A percentile compares a stretch with the other conserved stretches of the same genome.
Evolutionary conservation across 2,329 filamentous ascomycete species (phyloP).

Genomic region (Talaromyces rugulosus): DNA sequence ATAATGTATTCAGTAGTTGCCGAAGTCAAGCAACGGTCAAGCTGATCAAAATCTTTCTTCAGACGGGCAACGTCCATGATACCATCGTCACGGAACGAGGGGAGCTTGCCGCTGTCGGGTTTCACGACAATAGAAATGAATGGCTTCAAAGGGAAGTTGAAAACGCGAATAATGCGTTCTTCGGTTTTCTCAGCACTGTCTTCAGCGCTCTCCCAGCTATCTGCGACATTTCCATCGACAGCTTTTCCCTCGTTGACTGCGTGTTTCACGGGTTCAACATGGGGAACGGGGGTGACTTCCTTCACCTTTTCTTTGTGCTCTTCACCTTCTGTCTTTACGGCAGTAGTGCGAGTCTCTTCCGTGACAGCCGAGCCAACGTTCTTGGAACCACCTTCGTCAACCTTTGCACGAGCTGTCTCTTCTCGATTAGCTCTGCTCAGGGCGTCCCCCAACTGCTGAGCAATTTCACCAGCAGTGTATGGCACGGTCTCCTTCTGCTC

Average conservation of each 20-base stretch:
- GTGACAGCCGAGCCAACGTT: constrained; percentile 31
- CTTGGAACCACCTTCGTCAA: constrained; percentile 32
- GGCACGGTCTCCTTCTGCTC: constrained; percentile 61
- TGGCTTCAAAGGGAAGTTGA: constrained; percentile 94
- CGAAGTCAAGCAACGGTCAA: constrained; percentile 87
- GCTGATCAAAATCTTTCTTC: constrained; percentile 97
- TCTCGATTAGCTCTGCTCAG: constrained; percentile 53
- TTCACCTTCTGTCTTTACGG: constrained; percentile 47
- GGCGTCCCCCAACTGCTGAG: constrained; percentile 59
- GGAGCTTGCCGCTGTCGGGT: constrained; percentile 41
- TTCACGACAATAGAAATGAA: constrained; percentile 83
- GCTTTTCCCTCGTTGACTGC: constrained; percentile 31
- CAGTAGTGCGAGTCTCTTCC: constrained; percentile 34
- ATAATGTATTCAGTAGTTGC: constrained; percentile 88
- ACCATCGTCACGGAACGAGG: constrained; percentile 67
- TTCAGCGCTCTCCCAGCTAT: constrained; percentile 88
- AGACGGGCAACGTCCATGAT: constrained; percentile 90
- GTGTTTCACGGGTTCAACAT: constrained; percentile 55
- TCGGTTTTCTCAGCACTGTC: constrained; percentile 63
- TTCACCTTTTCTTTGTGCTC: constrained; percentile 56
- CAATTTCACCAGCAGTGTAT: constrained; percentile 64
- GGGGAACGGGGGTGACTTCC: constrained; percentile 48
- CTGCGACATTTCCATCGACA: constrained; percentile 57
- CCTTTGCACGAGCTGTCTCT: constrained; percentile 39
- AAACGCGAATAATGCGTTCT: constrained; percentile 67